Evolutionary conservation across 2,329 filamentous ascomycete species (phyloP).

Genomic region (Acrocalymma vagum): DNA sequence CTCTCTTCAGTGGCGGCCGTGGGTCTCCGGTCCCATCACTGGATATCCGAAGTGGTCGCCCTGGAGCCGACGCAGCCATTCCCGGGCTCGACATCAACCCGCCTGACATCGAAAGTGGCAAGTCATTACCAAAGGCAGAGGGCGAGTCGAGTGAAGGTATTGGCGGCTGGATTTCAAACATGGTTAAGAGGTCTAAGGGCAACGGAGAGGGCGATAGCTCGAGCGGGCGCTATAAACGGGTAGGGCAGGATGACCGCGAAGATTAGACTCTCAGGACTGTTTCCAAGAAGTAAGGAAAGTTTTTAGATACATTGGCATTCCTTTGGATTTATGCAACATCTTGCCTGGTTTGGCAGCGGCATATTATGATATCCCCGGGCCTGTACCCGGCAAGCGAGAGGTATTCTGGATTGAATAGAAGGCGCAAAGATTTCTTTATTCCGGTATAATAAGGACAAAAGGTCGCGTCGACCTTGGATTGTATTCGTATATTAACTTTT

Average conservation of each 20-base stretch:
- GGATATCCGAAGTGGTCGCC: slow-evolving; percentile 66
- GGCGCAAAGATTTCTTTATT: slow-evolving; percentile 35
- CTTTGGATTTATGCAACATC: slow-evolving; percentile 27
- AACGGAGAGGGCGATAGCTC: slow-evolving; percentile 52
- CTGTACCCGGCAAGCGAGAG: slow-evolving; percentile 24
- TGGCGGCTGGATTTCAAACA: slow-evolving; percentile 74
- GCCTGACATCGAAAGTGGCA: slow-evolving; percentile 67
- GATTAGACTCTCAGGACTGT: slow-evolving; percentile 28
- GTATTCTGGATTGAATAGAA: slow-evolving; percentile 39
- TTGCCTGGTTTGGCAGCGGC: slow-evolving; percentile 22
- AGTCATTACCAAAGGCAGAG: slow-evolving; percentile 42
- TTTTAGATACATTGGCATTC: slow-evolving; percentile 31
- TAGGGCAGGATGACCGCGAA: slow-evolving; percentile 55
- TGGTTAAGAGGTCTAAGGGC: slow-evolving; percentile 65
- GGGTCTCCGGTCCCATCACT: slow-evolving; percentile 83
- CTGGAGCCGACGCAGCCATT: slow-evolving; percentile 72
- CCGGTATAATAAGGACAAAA: slow-evolving; percentile 17
- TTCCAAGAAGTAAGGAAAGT: slow-evolving; percentile 9
- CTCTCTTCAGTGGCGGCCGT: slow-evolving; percentile 72
- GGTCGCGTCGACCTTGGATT: slow-evolving; percentile 17
- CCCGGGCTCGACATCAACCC: slow-evolving; percentile 85
- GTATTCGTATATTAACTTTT: slow-evolving; percentile 25
- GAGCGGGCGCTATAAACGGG: slow-evolving; percentile 56
- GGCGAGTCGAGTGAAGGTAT: slow-evolving; percentile 61
- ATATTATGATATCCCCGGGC: slow-evolving; percentile 36